Conservation (phyloP, 2,329 filamentous ascomycete species). For the Claviceps sp. region DNA sequence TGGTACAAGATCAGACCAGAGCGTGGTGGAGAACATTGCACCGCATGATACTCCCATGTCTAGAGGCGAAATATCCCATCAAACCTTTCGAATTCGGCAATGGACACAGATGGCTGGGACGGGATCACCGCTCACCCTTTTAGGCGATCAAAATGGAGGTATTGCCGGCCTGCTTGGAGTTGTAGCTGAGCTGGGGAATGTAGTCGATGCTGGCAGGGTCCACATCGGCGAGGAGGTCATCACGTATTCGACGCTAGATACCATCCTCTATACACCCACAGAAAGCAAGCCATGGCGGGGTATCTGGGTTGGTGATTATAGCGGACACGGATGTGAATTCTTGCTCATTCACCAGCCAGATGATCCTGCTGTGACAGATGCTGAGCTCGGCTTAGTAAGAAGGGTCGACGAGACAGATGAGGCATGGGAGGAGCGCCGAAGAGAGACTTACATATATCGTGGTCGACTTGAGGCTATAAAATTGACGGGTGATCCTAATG, state of each 20-base stretch:
- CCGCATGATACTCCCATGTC: constrained; percentile 28
- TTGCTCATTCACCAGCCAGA: constrained; percentile 64
- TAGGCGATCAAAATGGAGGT: constrained; percentile 15
- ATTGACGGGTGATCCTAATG: constrained; percentile 79
- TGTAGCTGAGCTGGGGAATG: constrained; percentile 1
- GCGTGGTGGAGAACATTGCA: constrained; percentile 12
- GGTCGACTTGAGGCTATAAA: constrained; percentile 76
- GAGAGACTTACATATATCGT: constrained; percentile 37
- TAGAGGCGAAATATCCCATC: constrained; percentile 49
- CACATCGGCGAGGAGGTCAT: constrained; percentile 41
- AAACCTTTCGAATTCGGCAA: constrained; percentile 58
- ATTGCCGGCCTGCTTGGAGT: constrained; percentile 11
- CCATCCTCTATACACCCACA: constrained; percentile 67
- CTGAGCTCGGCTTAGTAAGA: constrained; percentile 26
- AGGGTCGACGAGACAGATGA: constrained; percentile 28
- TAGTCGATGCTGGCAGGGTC: constrained; percentile 21
- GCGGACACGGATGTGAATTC: constrained; percentile 79
- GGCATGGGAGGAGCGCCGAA: constrained; percentile 31
- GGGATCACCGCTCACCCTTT: constrained; percentile 13
- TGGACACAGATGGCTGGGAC: constrained; percentile 55
- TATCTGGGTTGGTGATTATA: constrained; percentile 88
- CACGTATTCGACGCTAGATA: constrained; percentile 60
- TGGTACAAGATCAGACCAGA: constrained; percentile 16
- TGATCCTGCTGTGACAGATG: constrained; percentile 25
- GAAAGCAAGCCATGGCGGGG: constrained; percentile 70